Evolutionary conservation across 2,329 filamentous ascomycete genomes (phyloP).

Genomic region (Diplodia sapinea): DNA sequence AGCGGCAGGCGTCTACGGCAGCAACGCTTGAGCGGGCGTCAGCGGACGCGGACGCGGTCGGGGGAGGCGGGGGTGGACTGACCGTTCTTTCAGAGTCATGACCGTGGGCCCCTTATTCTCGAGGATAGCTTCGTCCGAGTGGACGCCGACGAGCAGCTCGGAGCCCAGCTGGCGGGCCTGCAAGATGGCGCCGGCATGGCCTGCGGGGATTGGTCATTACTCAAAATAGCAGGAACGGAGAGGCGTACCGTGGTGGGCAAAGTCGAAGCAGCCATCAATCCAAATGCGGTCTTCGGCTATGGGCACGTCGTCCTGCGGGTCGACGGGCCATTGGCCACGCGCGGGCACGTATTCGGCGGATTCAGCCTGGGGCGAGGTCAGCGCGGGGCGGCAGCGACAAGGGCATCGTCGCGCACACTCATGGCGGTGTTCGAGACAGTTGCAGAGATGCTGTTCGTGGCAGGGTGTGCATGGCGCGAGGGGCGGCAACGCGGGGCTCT

Average conservation of each 20-base stretch:
- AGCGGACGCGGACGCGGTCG: constrained; percentile 33
- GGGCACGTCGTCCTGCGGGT: constrained; percentile 64
- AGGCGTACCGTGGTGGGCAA: constrained; percentile 85
- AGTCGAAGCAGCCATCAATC: constrained; percentile 99
- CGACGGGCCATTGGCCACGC: constrained; percentile 67
- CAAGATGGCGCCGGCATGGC: constrained; percentile 95
- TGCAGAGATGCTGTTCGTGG: neutral
- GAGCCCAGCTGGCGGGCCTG: constrained; percentile 90
- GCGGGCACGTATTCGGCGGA: constrained; percentile 54
- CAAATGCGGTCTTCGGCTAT: constrained; percentile 79
- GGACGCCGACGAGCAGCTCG: constrained; percentile 89
- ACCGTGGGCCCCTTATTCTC: constrained; percentile 98
- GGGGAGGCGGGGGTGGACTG: constrained; percentile 36
- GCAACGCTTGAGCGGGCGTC: constrained; percentile 65
- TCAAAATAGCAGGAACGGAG: constrained; percentile 1
- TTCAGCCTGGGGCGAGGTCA: constrained; percentile 2
- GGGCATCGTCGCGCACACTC: constrained; percentile 32
- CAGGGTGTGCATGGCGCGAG: constrained; percentile 10
- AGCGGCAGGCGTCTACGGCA: constrained; percentile 92
- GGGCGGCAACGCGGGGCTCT: constrained; percentile 14
- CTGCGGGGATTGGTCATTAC: constrained; percentile 52
- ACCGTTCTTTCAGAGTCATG: constrained; percentile 91
- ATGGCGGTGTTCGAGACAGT: constrained; percentile 26
- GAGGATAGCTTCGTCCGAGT: constrained; percentile 93
- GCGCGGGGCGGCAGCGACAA: neutral